Evolutionary conservation across 176 grass and related monocot species (phyloP).

Genomic region (Juncus effusus): DNA sequence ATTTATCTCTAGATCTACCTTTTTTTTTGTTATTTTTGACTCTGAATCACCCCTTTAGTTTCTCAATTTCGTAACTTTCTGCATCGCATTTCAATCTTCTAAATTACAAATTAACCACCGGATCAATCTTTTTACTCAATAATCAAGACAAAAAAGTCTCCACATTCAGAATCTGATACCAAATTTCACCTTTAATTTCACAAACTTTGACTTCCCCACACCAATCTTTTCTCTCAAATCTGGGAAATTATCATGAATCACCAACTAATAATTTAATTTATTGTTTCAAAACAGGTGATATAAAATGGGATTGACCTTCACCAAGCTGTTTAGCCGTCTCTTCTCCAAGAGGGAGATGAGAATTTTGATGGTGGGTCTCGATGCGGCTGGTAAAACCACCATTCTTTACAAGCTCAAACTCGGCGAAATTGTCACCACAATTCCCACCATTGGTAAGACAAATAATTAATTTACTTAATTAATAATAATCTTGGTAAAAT

Average conservation of each 20-base stretch:
- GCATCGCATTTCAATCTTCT: too few species aligned
- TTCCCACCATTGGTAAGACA: constrained; percentile 62
- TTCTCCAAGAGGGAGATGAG: constrained; percentile 81
- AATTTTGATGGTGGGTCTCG: constrained; percentile 77
- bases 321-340: constrained; percentile 73
- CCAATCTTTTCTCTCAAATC: too few species aligned
- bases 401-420: constrained; percentile 89
- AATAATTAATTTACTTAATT: neutral
- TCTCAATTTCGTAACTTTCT: too few species aligned
- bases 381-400: constrained; percentile 78
- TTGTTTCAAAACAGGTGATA: neutral
- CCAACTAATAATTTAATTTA: too few species aligned
- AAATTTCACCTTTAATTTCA: too few species aligned
- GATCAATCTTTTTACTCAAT: too few species aligned
- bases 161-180: too few species aligned
- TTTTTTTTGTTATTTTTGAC: neutral
- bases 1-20: constrained; percentile 17
- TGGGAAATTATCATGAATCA: too few species aligned
- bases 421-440: constrained; percentile 77
- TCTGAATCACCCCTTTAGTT: too few species aligned
- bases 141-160: too few species aligned
- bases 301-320: constrained; percentile 71
- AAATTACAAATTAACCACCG: too few species aligned
- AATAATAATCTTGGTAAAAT: neutral
- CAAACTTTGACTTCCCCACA: too few species aligned